Base-by-base conservation (phyloP, 2,329 filamentous ascomycete species). In the Botrytis hyacinthi region DNA sequence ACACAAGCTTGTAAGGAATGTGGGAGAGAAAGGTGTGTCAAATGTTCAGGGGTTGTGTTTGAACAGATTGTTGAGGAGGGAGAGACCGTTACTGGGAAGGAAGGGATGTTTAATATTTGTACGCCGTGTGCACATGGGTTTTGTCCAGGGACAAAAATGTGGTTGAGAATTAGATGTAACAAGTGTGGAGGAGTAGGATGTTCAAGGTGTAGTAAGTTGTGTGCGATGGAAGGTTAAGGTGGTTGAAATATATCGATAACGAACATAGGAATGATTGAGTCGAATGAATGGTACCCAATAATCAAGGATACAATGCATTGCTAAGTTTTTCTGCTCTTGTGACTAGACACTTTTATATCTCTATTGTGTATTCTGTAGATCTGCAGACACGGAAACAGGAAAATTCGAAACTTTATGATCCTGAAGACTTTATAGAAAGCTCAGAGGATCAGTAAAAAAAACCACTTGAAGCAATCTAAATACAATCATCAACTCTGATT, bases 111-210 rank as follows among this genome's bases (percentile, higher is more conserved):
- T 62, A 35, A 8, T 63, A 48, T 71, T 29, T 71, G 69, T 54
- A 71, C 54, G 42, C 69, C 69, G 26, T 71, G 69, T 40, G 26
- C 22, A 16, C 69, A 71, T 71, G 69, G 69, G 4, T 71, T 71
- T 42, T 71, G 69, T 65, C 69, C 59, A 1, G 69, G 69, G 7
- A 71, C 54, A 35, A 71, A 63, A 40, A 40, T 65, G 32, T 65
- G 69, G 69, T 42, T 71, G 32, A 65, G 44, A 32, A n/a, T 71
- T 54, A 71, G 44, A 44, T 71, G 69, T 42, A 32, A 32, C 59
- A 22, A 8, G 44, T 48, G 59, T 54, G 57, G 44, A 9, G 42
- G 65, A 32, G 69, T 71, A 20, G 69, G 2, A 1, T 65, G 59
- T 54, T 16, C 14, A 8, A 35, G 44, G 9, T 65, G 69, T 65